Evolutionary conservation across 768 basidiomycete species (phyloP).

Genomic region (Lentinus brumalis): DNA sequence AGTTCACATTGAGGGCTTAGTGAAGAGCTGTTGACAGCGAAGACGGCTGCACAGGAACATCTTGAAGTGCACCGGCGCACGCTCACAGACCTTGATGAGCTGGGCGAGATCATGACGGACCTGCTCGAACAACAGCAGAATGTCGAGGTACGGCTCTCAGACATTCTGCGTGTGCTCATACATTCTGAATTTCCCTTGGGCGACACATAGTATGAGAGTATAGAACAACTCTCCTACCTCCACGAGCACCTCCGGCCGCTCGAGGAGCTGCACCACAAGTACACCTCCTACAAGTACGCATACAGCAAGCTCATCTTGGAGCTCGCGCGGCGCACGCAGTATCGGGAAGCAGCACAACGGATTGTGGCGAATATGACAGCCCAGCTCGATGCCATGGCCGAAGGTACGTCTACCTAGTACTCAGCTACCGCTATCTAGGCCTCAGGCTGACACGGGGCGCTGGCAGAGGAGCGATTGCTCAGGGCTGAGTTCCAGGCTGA

Average conservation of each 20-base stretch:
- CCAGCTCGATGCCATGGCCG: constrained; percentile 64
- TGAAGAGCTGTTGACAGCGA: constrained; percentile 48
- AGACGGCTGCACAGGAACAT: constrained; percentile 46
- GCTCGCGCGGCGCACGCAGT: constrained; percentile 66
- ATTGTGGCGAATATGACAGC: constrained; percentile 66
- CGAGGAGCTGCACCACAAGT: constrained; percentile 65
- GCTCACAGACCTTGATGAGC: constrained; percentile 70
- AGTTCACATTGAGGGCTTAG: constrained; percentile 35
- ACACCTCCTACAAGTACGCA: constrained; percentile 67
- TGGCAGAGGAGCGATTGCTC: constrained; percentile 66
- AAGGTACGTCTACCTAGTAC: constrained; percentile 48
- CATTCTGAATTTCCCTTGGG: not conserved
- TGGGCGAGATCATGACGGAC: constrained; percentile 78
- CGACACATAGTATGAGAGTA: constrained; percentile 47
- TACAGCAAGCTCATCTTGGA: constrained; percentile 76
- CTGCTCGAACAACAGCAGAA: constrained; percentile 71
- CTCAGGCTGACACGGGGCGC: not conserved
- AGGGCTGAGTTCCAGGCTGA: constrained; percentile 72
- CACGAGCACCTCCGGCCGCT: constrained; percentile 64
- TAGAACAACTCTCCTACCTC: constrained; percentile 55
- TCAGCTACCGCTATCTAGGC: not conserved
- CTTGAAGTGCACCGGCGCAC: constrained; percentile 50
- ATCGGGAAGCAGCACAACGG: constrained; percentile 64
- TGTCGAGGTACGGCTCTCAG: constrained; percentile 54
- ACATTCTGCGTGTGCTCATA: not conserved